Base-by-base conservation (phyloP, 2,329 filamentous ascomycete species). In the Aureobasidium sp. region DNA sequence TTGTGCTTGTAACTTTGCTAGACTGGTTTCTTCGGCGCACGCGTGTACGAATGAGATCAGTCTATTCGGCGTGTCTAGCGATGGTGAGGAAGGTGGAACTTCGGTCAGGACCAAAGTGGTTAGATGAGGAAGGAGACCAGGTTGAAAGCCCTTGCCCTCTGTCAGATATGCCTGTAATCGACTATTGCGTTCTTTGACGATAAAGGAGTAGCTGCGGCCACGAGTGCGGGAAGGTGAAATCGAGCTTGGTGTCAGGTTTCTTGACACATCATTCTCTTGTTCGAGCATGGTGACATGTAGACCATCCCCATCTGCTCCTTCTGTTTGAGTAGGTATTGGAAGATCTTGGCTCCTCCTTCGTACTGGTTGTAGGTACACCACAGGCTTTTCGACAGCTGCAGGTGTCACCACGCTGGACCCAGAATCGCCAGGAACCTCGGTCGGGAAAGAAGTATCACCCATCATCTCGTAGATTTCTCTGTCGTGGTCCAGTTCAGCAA, bases 31-130 rank as follows among this genome's bases (percentile, higher is more conserved):
- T 59, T 81, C 77, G 14, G 82, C 82, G 66, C 82, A 85, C 45
- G 79, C 77, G 55, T 75, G 78, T 64, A 86, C 80, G 68, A 84
- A 85, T 11, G 77, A 72, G 50, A 78, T 80, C 5, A 86, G 70
- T 10, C 72, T 73, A 21, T 82, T 71, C 0, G 73, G 66, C 2
- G 78, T 78, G 30, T 75, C 75, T 6, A 72, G 74, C 32, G 63
- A 58, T 29, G 65, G 9, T 2, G 69, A 67, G 25, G 61, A 65
- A 2, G 67, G 34, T 0, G 84, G 83, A 1, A 86, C 77, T 63
- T 82, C 78, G 1, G 82, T 85, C 48, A 86, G 71, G 2, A 84
- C 76, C 5, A 86, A 68, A 0, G 80, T 83, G 55, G 78, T 76
- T 9, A 85, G 67, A 54, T 80, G 78, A 11, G 82, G 78, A 3